phyloP scores from a whole-genome alignment of 306 rosid genomes.

The Amphicarpaea edgeworthii region DNA sequence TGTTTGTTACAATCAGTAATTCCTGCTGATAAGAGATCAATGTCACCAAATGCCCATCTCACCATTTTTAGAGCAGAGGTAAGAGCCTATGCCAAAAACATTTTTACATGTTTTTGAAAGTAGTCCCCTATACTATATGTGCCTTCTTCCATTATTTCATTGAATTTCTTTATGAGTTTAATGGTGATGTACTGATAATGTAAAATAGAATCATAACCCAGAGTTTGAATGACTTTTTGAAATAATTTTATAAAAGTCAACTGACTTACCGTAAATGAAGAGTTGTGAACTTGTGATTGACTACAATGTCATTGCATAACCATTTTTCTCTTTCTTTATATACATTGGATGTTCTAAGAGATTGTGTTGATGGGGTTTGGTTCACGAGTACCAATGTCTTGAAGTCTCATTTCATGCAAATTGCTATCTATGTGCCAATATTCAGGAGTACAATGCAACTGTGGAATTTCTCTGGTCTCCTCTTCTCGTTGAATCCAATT shows the following conservation, averaged over 20 bases:
- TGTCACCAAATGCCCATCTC: conserved; percentile 93
- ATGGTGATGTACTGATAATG: no score
- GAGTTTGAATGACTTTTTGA: no score
- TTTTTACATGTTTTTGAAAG: not conserved
- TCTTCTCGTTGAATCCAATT: conserved; percentile 92
- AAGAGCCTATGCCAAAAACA: not conserved
- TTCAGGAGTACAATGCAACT: conserved; percentile 95
- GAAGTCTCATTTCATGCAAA: conserved; percentile 15
- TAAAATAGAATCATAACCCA: no score
- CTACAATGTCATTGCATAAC: no score
- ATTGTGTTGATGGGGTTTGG: conserved; percentile 27
- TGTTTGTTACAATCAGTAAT: conserved; percentile 91
- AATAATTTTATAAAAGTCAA: no score
- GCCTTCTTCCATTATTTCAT: not conserved
- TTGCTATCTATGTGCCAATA: conserved; percentile 39
- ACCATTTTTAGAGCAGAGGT: conserved; percentile 96
- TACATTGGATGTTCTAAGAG: conserved; percentile 3
- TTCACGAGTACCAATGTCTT: not conserved
- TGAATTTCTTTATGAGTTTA: no score
- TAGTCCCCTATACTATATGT: conserved; percentile 8
- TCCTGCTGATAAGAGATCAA: conserved; percentile 83
- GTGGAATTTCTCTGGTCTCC: conserved; percentile 99
- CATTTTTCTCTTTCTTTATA: not conserved
- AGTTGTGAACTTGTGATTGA: no score
- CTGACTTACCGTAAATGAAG: no score